These are phyloP conservation scores for Saprolegnia diclina DNA, from an alignment of 352 stramenopile species.

Conservation along the genomic window DNA sequence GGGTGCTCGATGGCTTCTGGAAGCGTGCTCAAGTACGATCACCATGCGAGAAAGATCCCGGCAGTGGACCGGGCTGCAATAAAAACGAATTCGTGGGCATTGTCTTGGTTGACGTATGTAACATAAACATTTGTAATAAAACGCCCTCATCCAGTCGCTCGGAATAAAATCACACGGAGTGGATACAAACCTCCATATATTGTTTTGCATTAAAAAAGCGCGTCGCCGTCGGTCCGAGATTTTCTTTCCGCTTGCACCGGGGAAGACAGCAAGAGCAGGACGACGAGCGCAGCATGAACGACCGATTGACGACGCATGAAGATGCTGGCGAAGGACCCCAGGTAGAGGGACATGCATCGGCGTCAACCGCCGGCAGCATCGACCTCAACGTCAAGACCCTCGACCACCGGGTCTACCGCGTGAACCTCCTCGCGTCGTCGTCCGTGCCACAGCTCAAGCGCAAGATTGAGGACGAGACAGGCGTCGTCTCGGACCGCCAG, in stretches of 20 bases:
- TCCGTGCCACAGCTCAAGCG: constrained; percentile 76
- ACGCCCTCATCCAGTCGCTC: too few relatives aligned
- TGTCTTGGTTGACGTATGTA: too few relatives aligned
- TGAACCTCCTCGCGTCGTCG: constrained; percentile 52
- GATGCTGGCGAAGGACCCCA: neutral
- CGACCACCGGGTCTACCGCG: constrained; percentile 75
- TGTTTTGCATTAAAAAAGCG: too few relatives aligned
- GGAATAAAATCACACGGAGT: too few relatives aligned
- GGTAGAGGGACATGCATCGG: too few relatives aligned
- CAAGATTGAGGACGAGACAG: constrained; percentile 56
- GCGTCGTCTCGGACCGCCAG: constrained; percentile 64
- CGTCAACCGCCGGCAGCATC: neutral
- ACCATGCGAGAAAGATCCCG: too few relatives aligned
- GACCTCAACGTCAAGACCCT: constrained; percentile 73
- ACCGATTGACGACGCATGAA: neutral
- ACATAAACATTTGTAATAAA: too few relatives aligned
- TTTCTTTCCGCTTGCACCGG: neutral
- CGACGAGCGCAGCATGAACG: constrained; percentile 1
- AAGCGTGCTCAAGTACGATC: too few relatives aligned
- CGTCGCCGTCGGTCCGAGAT: neutral
- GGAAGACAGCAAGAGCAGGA: neutral
- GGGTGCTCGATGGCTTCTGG: too few relatives aligned
- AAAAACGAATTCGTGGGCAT: too few relatives aligned
- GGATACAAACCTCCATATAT: too few relatives aligned
- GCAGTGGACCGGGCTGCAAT: too few relatives aligned